Evolutionary conservation across 805 yeast species (phyloP).

Genomic region (Metschnikowia noctiluminum): DNA sequence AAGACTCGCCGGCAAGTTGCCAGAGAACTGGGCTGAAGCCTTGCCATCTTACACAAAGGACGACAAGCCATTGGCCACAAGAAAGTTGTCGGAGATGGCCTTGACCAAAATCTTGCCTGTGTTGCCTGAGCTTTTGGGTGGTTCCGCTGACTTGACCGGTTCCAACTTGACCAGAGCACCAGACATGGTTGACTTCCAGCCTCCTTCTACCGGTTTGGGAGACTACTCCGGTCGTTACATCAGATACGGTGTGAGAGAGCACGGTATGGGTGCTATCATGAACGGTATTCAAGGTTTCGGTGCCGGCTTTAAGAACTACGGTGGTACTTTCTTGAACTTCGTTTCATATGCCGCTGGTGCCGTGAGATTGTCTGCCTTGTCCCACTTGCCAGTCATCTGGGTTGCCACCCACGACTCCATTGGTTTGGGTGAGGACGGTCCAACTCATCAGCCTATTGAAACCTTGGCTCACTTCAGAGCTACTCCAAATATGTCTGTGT

Average conservation of each 20-base stretch:
- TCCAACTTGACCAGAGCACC: slow-evolving; percentile 91
- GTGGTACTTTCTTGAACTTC: slow-evolving; percentile 97
- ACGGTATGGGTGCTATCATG: slow-evolving; percentile 97
- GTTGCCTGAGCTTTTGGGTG: slow-evolving; percentile 91
- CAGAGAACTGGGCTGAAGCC: slow-evolving; percentile 72
- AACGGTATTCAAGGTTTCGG: slow-evolving; percentile 94
- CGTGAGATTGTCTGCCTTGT: slow-evolving; percentile 76
- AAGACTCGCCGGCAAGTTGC: slow-evolving; percentile 74
- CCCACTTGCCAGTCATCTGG: slow-evolving; percentile 81
- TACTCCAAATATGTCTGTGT: slow-evolving; percentile 73
- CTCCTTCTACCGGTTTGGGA: slow-evolving; percentile 75
- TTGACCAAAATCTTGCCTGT: slow-evolving; percentile 57
- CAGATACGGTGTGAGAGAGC: slow-evolving; percentile 98
- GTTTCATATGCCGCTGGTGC: slow-evolving; percentile 83
- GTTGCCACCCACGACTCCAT: slow-evolving; percentile 89
- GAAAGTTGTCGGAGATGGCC: slow-evolving; percentile 87
- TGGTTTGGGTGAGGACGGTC: slow-evolving; percentile 92
- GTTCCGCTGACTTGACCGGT: slow-evolving; percentile 97
- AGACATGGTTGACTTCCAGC: slow-evolving; percentile 88
- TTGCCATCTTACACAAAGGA: slow-evolving; percentile 77
- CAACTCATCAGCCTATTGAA: slow-evolving; percentile 91
- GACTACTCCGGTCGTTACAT: slow-evolving; percentile 88
- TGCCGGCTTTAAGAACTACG: slow-evolving; percentile 83
- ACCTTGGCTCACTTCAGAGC: slow-evolving; percentile 86
- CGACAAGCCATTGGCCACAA: slow-evolving; percentile 86